These are phyloP conservation scores for Gynochthodes officinalis DNA, from an alignment of 257 asterid species.

Conservation along the genomic window DNA sequence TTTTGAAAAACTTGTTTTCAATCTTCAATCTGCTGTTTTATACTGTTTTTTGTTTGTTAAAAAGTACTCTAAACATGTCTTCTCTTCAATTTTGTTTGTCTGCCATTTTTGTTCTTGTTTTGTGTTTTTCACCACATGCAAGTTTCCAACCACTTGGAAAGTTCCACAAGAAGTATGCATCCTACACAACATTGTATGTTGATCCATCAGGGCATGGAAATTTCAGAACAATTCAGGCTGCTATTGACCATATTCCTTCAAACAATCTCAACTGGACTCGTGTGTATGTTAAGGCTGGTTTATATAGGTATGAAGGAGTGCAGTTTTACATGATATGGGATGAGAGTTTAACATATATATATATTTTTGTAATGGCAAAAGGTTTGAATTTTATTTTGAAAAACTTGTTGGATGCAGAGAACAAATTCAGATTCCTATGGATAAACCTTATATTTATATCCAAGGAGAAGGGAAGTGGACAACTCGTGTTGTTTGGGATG, in stretches of 20 bases:
- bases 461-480: constrained; percentile 39
- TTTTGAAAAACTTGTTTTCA: not conserved
- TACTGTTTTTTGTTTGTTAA: not conserved
- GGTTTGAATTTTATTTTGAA: not conserved
- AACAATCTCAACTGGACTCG: constrained; percentile 40
- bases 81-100: not conserved
- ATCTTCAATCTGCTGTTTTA: not conserved
- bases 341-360: not conserved
- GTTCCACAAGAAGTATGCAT: not conserved
- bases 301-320: constrained; percentile 49
- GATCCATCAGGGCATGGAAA: constrained; percentile 28
- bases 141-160: constrained; percentile 2
- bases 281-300: constrained; percentile 47
- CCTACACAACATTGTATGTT: constrained; percentile 25
- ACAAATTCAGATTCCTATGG: constrained; percentile 39
- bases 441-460: constrained; percentile 52
- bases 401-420: constrained; percentile 42
- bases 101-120: constrained; percentile 9
- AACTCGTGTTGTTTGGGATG: constrained; percentile 38
- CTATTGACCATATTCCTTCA: constrained; percentile 46
- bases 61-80: constrained; percentile 23
- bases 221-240: constrained; percentile 41
- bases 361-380: no score
- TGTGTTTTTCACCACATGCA: constrained; percentile 14
- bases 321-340: no score